These are phyloP conservation scores for Acmispon strigosus DNA, from an alignment of 306 rosid genomes.

Conservation along the genomic window DNA sequence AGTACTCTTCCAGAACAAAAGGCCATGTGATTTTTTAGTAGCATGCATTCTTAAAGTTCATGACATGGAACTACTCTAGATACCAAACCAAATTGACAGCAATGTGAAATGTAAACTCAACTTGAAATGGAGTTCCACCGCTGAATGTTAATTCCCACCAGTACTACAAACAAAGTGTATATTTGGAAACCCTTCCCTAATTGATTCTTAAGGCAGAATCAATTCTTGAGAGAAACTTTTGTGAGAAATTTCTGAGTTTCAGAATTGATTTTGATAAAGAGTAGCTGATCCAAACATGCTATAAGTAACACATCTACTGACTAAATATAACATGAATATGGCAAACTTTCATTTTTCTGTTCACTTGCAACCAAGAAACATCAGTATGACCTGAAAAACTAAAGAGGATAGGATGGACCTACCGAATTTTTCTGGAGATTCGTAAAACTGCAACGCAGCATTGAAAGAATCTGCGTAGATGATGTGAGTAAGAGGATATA, in stretches of 20 bases:
- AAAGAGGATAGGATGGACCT: not conserved
- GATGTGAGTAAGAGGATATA: conserved; percentile 34
- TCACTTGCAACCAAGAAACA: not conserved
- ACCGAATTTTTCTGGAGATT: conserved; percentile 40
- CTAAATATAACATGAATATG: not conserved
- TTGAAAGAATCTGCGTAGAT: conserved; percentile 49
- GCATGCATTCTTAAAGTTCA: not conserved
- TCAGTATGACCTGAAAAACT: not conserved
- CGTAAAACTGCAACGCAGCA: conserved; percentile 25
- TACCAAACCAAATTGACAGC: not conserved
- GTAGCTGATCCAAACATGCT: no score
- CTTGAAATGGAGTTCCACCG: not conserved
- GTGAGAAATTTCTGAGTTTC: no score
- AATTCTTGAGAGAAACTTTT: no score
- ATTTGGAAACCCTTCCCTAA: no score
- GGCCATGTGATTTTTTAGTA: not conserved
- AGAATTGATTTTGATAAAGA: no score
- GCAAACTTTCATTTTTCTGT: not conserved
- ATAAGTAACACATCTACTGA: not conserved
- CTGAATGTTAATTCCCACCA: not conserved
- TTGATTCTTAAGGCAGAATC: no score
- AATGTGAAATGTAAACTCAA: not conserved
- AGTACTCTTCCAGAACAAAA: not conserved
- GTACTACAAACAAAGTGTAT: not conserved
- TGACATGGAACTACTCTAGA: not conserved